Evolutionary conservation across 1,284 basidiomycete species (phyloP), one percentile per base, ranked within the genome.

Genomic region (Leccinum griseonigrum): DNA sequence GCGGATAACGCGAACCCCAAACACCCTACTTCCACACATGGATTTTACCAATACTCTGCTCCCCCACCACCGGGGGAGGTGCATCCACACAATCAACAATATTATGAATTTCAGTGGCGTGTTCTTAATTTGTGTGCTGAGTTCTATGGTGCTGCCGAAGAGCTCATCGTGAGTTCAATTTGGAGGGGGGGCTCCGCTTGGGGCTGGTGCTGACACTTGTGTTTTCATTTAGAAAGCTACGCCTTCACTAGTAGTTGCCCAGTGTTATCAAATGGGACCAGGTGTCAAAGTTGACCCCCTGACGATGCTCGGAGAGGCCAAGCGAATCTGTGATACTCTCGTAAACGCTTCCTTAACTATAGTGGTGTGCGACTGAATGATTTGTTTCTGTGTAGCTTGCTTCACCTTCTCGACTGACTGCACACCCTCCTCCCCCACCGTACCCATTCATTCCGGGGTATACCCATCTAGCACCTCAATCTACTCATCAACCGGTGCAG

Each of bases 71-170:
- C 67, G 66, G 63, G 72, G 72, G 81, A 88, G 64, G 80, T 85
- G 40, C 82, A 83, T 64, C 74, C 86, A 8, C 83, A 86, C 68
- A 89, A 90, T 69, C 86, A 90, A 66, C 85, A 87, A 68, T 91
- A 90, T 73, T 89, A 90, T 71, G 89, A 92, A 70, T 92, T 92
- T 68, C 90, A 92, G 71, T 92, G 90, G 90, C 83, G 89, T 57
- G 85, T 91, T 48, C 74, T 92, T 59, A 90, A 90, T 69, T 76
- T 92, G 43, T 92, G 90, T 73, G 85, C 87, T 2, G 90, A 92
- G 70, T 92, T 92, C 71, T 92, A 92, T 75, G 87, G 86, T 38
- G 90, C 90, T 7, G 90, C 91, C 16, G 90, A 91, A 71, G 90
- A 92, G 72, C 81, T 92, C 54, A 82, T 92, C 59, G 90, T 92